phyloP scores from a whole-genome alignment of 306 rosid genomes.

The Rubus idaeus region DNA sequence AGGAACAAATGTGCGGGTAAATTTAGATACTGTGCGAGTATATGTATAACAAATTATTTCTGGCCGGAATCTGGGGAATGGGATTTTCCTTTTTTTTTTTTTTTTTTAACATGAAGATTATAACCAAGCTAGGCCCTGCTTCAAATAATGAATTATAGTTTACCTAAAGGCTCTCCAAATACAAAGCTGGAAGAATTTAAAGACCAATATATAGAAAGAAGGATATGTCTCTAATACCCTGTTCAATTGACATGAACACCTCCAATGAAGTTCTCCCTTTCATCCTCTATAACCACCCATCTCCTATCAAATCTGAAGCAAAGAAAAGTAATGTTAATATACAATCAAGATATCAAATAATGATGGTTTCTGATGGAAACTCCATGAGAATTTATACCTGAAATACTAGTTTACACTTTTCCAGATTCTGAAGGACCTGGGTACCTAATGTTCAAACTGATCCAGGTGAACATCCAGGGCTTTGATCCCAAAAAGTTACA shows the following conservation, averaged over 20 bases:
- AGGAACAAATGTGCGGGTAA: background rate
- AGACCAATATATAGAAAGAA: background rate
- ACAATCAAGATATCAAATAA: slow-evolving; percentile 5
- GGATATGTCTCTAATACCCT: slow-evolving; percentile 20
- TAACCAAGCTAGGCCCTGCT: background rate
- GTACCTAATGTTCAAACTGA: slow-evolving; percentile 30
- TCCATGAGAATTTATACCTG: slow-evolving; percentile 31
- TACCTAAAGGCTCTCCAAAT: background rate
- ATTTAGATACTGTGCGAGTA: background rate
- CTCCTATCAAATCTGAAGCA: slow-evolving; percentile 37
- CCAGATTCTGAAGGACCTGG: slow-evolving; percentile 29
- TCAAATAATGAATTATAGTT: background rate
- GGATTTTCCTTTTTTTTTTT: background rate
- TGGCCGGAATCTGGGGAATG: too few relatives aligned
- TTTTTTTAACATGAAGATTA: background rate
- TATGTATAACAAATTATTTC: too few relatives aligned
- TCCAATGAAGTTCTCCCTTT: slow-evolving; percentile 29
- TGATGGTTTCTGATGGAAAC: background rate
- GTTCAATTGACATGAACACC: slow-evolving; percentile 28
- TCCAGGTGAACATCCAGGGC: slow-evolving; percentile 42
- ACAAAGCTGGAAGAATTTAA: background rate
- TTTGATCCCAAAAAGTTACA: slow-evolving; percentile 44
- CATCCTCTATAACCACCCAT: slow-evolving; percentile 23
- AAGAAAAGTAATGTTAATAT: slow-evolving; percentile 17
- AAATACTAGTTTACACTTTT: slow-evolving; percentile 28